phyloP scores from a whole-genome alignment of 2,329 filamentous ascomycete species.

The Cercospora sojina region DNA sequence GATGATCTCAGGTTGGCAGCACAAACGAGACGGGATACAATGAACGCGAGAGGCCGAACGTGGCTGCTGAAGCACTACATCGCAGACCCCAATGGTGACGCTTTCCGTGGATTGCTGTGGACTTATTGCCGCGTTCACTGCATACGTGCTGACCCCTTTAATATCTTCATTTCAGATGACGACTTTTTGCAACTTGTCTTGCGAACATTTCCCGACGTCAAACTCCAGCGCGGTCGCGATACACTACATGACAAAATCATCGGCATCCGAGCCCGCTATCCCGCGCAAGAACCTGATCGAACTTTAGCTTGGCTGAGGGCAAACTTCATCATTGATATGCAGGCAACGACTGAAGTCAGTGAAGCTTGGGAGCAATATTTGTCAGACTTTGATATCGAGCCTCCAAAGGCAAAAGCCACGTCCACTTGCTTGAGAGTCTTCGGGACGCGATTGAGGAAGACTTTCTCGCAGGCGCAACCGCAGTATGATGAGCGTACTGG shows the following conservation, averaged over 20 bases:
- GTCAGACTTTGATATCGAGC: too few species aligned
- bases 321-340: not conserved
- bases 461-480: too few species aligned
- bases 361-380: too few species aligned
- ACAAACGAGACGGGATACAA: not conserved
- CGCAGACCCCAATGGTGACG: not conserved
- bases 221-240: not conserved
- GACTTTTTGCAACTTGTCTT: not conserved
- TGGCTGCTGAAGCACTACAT: constrained; percentile 5
- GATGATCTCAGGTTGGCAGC: not conserved
- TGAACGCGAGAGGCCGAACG: not conserved
- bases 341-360: too few species aligned
- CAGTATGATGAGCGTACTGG: too few species aligned
- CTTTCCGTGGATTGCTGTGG: not conserved
- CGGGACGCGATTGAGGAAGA: too few species aligned
- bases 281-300: not conserved
- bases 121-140: not conserved
- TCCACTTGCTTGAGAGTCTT: too few species aligned
- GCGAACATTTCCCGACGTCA: not conserved
- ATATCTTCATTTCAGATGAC: not conserved
- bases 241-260: not conserved
- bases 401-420: too few species aligned
- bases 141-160: not conserved
- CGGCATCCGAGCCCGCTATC: not conserved
- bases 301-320: not conserved